Base-by-base conservation (phyloP, 2,329 filamentous ascomycete species). In the Tolypocladium tundrense region DNA sequence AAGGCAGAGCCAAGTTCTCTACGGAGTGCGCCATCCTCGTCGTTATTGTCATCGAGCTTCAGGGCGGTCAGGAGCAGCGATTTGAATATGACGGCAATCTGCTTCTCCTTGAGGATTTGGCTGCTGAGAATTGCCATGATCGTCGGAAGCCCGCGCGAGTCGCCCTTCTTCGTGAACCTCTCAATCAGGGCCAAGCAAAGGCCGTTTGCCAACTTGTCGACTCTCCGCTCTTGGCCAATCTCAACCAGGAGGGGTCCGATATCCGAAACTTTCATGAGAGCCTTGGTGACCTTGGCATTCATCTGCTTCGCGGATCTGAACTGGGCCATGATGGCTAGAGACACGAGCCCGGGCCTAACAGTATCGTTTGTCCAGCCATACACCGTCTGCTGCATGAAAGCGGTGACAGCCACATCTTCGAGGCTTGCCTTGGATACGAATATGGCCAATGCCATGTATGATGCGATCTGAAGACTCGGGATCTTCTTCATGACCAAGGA, bases 381-480 rank as follows among this genome's bases (percentile, higher is more conserved):
- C 10, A 88, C 87, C 40, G 96, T 83, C 61, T 92, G 90, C 66
- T 96, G 90, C 91, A 97, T 96, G 67, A 99, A 81, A 1, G 87
- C 86, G 57, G 89, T 86, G n/a, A 97, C 78, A 2, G 92, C 83
- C 58, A 83, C 82, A 65, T 97, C 91, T 53, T 88, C 84, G 16
- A 97, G 79, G 53, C 83, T 81, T 1, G 88, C 86, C 72, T 96
- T 96, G 54, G 90, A 86, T 8, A 90, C 91, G 61, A 97, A 81
- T 54, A 97, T 85, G 8, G 91, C 85, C 58, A 92, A 82, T 24
- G 96, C 85, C 88, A 97, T 96, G 71, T 96, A 97, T 58, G 89
- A 92, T 19, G 88, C 91, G 60, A 95, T 82, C 63, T 92, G 88
- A 48, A 96, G 77, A 61, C 93, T 90, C 0, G 91, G 83, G 0